These are phyloP conservation scores for Lactuca sativa DNA, from an alignment of 129 eudicot genomes.

Conservation along the genomic window DNA sequence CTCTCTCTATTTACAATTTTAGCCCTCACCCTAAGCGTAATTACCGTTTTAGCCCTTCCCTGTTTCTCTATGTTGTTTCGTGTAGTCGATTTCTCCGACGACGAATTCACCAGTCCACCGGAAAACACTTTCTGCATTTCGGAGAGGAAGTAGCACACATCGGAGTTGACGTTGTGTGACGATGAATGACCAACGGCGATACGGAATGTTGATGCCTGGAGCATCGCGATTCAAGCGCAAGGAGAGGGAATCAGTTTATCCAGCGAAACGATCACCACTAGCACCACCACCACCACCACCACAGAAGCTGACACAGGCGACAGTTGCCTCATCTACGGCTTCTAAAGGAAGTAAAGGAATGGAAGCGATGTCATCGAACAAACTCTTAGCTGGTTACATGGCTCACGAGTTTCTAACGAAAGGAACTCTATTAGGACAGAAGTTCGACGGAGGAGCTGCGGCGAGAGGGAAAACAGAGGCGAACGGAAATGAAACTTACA, in stretches of 20 bases:
- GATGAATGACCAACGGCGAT: conserved; percentile 28
- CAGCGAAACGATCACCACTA: conserved; percentile 38
- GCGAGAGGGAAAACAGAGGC: conserved; percentile 2
- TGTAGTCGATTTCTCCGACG: conserved; percentile 16
- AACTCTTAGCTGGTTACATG: conserved; percentile 67
- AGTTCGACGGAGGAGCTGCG: conserved; percentile 48
- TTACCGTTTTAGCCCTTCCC: conserved; percentile 4
- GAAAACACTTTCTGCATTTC: conserved; percentile 2
- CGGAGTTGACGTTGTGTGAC: background rate
- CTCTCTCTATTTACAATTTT: conserved; percentile 7
- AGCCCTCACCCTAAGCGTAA: conserved; percentile 5
- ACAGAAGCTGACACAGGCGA: background rate
- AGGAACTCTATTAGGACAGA: conserved; percentile 62
- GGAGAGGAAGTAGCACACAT: background rate
- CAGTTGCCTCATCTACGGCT: conserved; percentile 5
- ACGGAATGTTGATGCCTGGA: conserved; percentile 28
- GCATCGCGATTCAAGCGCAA: conserved; percentile 62
- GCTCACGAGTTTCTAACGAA: conserved; percentile 61
- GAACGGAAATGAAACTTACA: conserved; percentile 34
- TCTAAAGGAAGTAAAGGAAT: conserved; percentile 20
- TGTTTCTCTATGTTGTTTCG: background rate
- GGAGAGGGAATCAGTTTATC: conserved; percentile 36
- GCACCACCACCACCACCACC: conserved; percentile 23
- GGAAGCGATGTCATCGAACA: conserved; percentile 36
- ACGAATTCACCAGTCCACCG: background rate